Base-by-base conservation (phyloP, 306 rosid species). In the Styphnolobium japonicum region DNA sequence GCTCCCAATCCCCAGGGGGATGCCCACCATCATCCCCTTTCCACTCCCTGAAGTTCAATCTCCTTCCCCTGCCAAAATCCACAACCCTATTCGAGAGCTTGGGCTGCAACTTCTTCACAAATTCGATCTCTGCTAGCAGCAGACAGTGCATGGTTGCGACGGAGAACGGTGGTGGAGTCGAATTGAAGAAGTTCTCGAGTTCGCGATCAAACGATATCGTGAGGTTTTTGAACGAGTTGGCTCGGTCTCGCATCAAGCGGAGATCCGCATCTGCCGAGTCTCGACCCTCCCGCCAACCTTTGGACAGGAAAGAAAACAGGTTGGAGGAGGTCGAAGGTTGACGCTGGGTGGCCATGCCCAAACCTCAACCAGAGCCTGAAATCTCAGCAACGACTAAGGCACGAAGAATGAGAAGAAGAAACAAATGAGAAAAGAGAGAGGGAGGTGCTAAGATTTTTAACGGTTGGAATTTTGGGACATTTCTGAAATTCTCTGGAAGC, bases 181-280 rank as follows among this genome's bases (percentile, higher is more conserved):
- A 92, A 61, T 89, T 87, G 63, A 96, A 80, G 84, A 96, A 89
- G 73, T 91, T 91, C 87, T 93, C 99, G 1, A 96, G 87, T 83
- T 93, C 98, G 1, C 99, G 90, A 88, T 96, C 99, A 23, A 96
- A 87, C 1, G 99, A 93, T 11, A 88, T 90, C 0, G 99, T 97
- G 5, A 96, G 83, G 86, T 93, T 92, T 84, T 87, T 91, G 84
- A 94, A 89, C 51, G 97, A 92, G 49, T 91, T 96, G 37, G 99
- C 99, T 68, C 99, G 92, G 90, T 89, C 94, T 18, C 82, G 84
- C 90, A 96, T 91, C 73, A 93, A 51, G 0, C 83, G 96, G 75
- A 96, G 89, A 89, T 96, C 99, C 72, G 99, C 99, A 43, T 95
- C 96, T 0, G 98, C 96, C 31, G 98, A 95, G 87, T 92, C 91